Percentiles rank a stretch among this genome's conserved stretches.
These are phyloP conservation scores for Candida silvicultrix DNA, from an alignment of 805 yeast species.

Conservation along the genomic window DNA sequence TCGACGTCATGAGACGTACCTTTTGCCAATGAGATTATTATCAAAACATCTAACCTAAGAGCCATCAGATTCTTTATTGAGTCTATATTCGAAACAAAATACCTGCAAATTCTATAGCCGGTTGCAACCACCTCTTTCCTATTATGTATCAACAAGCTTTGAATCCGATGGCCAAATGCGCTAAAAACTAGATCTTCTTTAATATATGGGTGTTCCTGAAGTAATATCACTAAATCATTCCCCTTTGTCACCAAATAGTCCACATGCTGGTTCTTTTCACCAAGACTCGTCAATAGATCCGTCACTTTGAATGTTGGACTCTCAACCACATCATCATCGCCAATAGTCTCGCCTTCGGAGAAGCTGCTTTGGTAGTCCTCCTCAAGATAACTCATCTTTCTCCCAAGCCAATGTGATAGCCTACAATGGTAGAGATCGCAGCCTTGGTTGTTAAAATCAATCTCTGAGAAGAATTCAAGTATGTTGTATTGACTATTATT, in stretches of 20 bases:
- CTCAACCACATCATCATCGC: constrained; percentile 2
- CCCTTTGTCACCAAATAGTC: constrained; percentile 50
- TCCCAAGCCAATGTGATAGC: no score
- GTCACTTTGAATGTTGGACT: constrained; percentile 60
- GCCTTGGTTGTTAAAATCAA: no score
- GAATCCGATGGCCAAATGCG: constrained; percentile 52
- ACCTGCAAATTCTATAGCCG: constrained; percentile 69
- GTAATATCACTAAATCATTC: constrained; percentile 54
- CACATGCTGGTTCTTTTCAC: constrained; percentile 43
- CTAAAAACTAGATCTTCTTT: constrained; percentile 58
- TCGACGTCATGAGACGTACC: constrained; percentile 52
- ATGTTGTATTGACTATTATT: no score
- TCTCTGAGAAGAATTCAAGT: no score
- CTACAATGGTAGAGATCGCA: no score
- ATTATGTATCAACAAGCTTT: constrained; percentile 50
- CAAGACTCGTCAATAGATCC: constrained; percentile 53
- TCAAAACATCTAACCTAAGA: constrained; percentile 52
- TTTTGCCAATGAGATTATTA: constrained; percentile 59
- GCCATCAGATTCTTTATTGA: constrained; percentile 49
- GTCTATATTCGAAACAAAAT: constrained; percentile 47
- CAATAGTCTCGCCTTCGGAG: background rate
- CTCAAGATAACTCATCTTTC: background rate
- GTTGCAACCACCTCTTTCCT: constrained; percentile 62
- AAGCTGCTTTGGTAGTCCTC: background rate
- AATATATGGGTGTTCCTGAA: constrained; percentile 52